Percentiles rank a stretch among this genome's conserved stretches.
These are phyloP conservation scores for Mycena haematopus DNA, from an alignment of 768 basidiomycete genomes.

Conservation along the genomic window DNA sequence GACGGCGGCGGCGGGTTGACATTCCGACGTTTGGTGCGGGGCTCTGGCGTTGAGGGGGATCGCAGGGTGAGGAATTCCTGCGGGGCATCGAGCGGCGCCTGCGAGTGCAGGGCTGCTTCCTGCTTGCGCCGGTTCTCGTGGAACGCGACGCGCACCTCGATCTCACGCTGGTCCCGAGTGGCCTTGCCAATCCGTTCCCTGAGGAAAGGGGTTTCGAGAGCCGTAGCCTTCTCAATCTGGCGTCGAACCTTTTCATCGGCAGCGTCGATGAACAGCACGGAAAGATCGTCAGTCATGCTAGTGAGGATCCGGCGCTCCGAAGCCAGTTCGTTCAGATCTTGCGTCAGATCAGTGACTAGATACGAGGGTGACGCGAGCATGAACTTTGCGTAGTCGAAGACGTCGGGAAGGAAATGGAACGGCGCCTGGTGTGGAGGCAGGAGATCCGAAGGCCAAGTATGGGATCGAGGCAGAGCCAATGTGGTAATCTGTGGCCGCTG, in stretches of 20 bases:
- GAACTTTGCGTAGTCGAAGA: slow-evolving; percentile 87
- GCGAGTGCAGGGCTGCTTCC: slow-evolving; percentile 31
- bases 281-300: slow-evolving; percentile 77
- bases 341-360: slow-evolving; percentile 73
- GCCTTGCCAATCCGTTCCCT: slow-evolving; percentile 69
- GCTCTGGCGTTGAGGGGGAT: slow-evolving; percentile 26
- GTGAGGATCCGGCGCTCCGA: slow-evolving; percentile 70
- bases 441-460: slow-evolving; percentile 93
- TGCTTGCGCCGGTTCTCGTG: slow-evolving; percentile 39
- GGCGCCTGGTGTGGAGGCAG: slow-evolving; percentile 92
- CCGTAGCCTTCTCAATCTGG: slow-evolving; percentile 81
- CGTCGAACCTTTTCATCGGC: slow-evolving; percentile 78
- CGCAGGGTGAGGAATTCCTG: slow-evolving; percentile 63
- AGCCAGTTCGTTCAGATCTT: slow-evolving; percentile 75
- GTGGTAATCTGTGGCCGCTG: slow-evolving; percentile 95
- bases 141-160: slow-evolving; percentile 50
- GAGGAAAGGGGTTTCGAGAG: slow-evolving; percentile 74
- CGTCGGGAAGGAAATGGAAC: slow-evolving; percentile 95
- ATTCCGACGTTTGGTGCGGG: slow-evolving; percentile 71
- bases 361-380: slow-evolving; percentile 95
- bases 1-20: slow-evolving; percentile 87
- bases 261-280: slow-evolving; percentile 78
- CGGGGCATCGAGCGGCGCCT: slow-evolving; percentile 49
- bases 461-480: slow-evolving; percentile 88
- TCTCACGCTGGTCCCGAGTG: slow-evolving; percentile 59